Evolutionary conservation across 73 alveolate species (phyloP).

Genomic region (Paramecium sonneborni): DNA sequence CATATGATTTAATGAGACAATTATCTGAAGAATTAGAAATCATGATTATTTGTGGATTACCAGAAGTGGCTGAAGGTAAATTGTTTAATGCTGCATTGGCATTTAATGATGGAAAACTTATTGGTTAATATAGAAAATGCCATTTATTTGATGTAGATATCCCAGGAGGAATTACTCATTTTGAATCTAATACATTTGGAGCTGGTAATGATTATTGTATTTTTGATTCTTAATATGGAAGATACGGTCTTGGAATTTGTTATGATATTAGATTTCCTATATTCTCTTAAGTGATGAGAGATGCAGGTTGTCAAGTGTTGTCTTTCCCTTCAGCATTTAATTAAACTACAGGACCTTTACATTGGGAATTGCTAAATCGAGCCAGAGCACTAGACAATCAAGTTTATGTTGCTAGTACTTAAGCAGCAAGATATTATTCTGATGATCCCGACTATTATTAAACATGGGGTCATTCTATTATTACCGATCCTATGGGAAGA

Average conservation of each 20-base stretch:
- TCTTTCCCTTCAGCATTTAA: conserved; percentile 94
- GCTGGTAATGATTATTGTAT: conserved; percentile 83
- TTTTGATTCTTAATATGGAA: conserved; percentile 88
- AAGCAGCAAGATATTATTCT: conserved; percentile 82
- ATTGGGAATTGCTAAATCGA: conserved; percentile 89
- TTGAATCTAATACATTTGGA: conserved; percentile 88
- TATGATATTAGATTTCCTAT: conserved; percentile 96
- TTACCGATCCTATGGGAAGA: conserved; percentile 94
- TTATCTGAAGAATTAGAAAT: conserved; percentile 76
- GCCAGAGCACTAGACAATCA: conserved; percentile 94
- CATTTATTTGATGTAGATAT: conserved; percentile 95
- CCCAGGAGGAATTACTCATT: conserved; percentile 82
- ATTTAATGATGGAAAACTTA: conserved; percentile 85
- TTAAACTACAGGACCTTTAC: conserved; percentile 93
- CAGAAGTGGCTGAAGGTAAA: conserved; percentile 82
- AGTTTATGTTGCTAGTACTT: conserved; percentile 83
- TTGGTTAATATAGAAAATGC: conserved; percentile 83
- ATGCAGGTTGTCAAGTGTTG: conserved; percentile 82
- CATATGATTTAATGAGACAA: conserved; percentile 79
- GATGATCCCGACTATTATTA: conserved; percentile 74
- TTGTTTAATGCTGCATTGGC: conserved; percentile 87
- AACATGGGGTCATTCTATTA: conserved; percentile 90
- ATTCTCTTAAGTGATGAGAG: conserved; percentile 82
- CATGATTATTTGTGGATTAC: conserved; percentile 92
- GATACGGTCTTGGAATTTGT: conserved; percentile 95